A percentile compares a stretch with the other conserved stretches of the same genome.
Evolutionary conservation across 2,329 filamentous ascomycete species (phyloP).

Genomic region (Chaetomiaceae sp.): DNA sequence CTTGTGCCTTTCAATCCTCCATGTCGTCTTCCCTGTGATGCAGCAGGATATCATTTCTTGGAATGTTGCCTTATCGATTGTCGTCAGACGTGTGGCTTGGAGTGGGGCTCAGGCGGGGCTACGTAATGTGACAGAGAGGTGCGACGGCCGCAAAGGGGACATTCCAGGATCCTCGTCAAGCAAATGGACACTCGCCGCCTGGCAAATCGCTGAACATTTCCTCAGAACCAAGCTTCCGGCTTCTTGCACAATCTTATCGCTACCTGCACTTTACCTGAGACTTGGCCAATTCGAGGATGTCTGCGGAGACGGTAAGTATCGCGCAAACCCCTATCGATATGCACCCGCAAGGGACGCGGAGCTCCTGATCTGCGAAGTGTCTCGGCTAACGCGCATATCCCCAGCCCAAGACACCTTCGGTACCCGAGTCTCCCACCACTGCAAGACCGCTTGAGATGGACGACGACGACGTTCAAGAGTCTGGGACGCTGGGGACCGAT

Average conservation of each 20-base stretch:
- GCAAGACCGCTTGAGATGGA: constrained; percentile 60
- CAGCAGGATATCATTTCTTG: too few relatives aligned
- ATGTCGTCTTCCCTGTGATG: too few relatives aligned
- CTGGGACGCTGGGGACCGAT: constrained; percentile 42
- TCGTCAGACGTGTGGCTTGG: constrained; percentile 13
- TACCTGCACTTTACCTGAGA: not conserved
- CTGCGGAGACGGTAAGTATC: constrained; percentile 7
- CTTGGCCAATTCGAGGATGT: constrained; percentile 2
- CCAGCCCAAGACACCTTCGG: constrained; percentile 39
- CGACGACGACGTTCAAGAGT: constrained; percentile 63
- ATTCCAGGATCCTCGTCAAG: constrained; percentile 1
- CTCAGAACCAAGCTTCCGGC: not conserved
- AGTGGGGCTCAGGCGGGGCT: constrained; percentile 18
- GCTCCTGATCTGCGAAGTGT: constrained; percentile 10
- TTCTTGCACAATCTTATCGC: not conserved
- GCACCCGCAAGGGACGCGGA: constrained; percentile 2
- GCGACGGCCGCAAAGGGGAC: constrained; percentile 15
- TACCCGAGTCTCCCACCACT: constrained; percentile 60
- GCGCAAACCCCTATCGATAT: not conserved
- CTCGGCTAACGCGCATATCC: constrained; percentile 9
- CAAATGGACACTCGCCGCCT: not conserved
- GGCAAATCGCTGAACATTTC: not conserved
- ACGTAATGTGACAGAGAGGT: constrained; percentile 24
- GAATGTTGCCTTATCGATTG: constrained; percentile 18
- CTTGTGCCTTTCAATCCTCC: too few relatives aligned